These are phyloP conservation scores for Endothia cerciana DNA, from an alignment of 2,329 filamentous ascomycete genomes.

Conservation along the genomic window DNA sequence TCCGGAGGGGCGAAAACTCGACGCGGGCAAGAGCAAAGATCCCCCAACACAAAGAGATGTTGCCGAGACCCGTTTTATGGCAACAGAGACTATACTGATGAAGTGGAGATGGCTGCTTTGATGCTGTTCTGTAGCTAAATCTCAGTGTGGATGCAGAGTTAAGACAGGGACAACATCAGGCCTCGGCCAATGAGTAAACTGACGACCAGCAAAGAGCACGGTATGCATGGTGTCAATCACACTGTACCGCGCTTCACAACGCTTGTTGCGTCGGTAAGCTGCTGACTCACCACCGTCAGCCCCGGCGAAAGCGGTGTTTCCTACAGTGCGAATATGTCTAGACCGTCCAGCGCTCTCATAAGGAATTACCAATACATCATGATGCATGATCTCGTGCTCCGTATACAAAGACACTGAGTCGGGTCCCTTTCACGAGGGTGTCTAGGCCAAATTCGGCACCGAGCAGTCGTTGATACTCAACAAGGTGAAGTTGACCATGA, in stretches of 20 bases:
- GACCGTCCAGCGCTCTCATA: not conserved
- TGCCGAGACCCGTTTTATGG: not conserved
- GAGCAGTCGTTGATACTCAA: not conserved
- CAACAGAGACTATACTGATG: not conserved
- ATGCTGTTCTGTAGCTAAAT: not conserved
- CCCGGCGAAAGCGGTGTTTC: not conserved
- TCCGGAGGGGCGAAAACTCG: not conserved
- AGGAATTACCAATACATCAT: not conserved
- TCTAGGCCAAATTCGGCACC: not conserved
- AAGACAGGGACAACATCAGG: not conserved
- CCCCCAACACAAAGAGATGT: not conserved
- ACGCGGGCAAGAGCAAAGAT: not conserved
- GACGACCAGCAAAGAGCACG: not conserved
- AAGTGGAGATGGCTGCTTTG: not conserved
- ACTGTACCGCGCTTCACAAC: not conserved
- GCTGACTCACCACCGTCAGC: not conserved
- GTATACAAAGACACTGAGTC: not conserved
- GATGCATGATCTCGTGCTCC: not conserved
- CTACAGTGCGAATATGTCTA: not conserved
- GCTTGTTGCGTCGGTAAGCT: not conserved
- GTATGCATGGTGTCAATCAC: not conserved
- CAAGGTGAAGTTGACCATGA: not conserved
- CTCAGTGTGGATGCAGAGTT: not conserved
- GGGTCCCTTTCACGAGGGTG: not conserved
- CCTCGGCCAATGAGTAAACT: not conserved